Evolutionary conservation across 2,329 filamentous ascomycete genomes (phyloP).

Genomic region (Helotiales sp.): DNA sequence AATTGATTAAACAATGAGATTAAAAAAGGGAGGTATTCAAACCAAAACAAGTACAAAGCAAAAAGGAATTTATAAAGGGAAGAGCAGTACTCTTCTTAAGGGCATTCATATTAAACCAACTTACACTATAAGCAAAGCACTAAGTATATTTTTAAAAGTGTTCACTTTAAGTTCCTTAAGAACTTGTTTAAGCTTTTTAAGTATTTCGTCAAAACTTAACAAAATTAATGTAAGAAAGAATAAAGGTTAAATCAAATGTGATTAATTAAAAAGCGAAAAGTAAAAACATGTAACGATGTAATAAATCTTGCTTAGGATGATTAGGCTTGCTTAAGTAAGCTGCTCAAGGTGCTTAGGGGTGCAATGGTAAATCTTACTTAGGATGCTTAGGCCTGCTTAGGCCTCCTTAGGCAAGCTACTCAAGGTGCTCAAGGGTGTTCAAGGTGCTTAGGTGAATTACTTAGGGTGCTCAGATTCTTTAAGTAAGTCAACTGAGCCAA

Average conservation of each 20-base stretch:
- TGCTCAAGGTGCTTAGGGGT: conserved; percentile 7
- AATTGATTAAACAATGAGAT: conserved; percentile 18
- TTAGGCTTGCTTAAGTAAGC: conserved; percentile 15
- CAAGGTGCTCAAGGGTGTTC: too few relatives aligned
- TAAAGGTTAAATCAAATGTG: not conserved
- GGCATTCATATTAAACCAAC: conserved; percentile 15
- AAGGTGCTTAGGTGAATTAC: too few relatives aligned
- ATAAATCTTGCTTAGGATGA: conserved; percentile 19
- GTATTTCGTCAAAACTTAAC: conserved; percentile 11
- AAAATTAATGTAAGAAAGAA: conserved; percentile 10
- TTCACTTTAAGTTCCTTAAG: conserved; percentile 3
- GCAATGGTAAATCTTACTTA: not conserved
- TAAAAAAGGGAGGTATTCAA: conserved; percentile 13
- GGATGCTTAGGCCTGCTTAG: too few relatives aligned
- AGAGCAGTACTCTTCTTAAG: conserved; percentile 20
- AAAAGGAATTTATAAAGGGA: conserved; percentile 21
- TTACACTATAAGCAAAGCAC: conserved; percentile 13
- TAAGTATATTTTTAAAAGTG: conserved; percentile 10
- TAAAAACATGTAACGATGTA: conserved; percentile 9
- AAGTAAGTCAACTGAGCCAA: not conserved
- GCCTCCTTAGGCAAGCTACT: too few relatives aligned
- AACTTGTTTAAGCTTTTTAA: conserved; percentile 7
- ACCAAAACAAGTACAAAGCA: conserved; percentile 15
- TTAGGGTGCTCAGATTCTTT: too few relatives aligned
- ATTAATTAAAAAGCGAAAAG: conserved; percentile 7